A percentile compares a stretch with the other conserved stretches of the same genome.
Evolutionary conservation across 768 basidiomycete genomes (phyloP).

Genomic region (Kwoniella europaea): DNA sequence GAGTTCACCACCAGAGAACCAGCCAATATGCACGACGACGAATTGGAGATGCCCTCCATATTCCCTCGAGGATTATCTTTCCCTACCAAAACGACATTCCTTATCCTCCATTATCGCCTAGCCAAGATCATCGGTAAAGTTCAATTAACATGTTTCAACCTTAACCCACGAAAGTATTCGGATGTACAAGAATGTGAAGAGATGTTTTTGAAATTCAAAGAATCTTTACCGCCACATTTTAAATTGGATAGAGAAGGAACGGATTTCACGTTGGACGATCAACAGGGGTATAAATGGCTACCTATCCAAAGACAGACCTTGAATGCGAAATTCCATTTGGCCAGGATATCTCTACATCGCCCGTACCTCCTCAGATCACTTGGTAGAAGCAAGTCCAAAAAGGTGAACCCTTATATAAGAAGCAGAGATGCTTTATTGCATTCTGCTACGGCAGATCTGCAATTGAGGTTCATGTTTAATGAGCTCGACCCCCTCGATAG

Average conservation of each 20-base stretch:
- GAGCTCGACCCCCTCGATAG: constrained; percentile 30
- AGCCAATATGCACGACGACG: constrained; percentile 35
- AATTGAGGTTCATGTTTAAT: constrained; percentile 28
- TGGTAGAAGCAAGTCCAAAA: neutral
- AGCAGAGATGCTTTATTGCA: constrained; percentile 32
- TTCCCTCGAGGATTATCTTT: constrained; percentile 20
- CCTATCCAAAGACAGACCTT: constrained; percentile 34
- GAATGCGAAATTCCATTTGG: constrained; percentile 39
- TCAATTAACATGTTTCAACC: constrained; percentile 32
- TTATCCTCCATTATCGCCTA: constrained; percentile 35
- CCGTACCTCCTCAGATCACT: constrained; percentile 38
- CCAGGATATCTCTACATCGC: constrained; percentile 39
- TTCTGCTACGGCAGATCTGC: constrained; percentile 35
- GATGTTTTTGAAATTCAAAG: constrained; percentile 24
- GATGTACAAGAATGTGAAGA: constrained; percentile 35
- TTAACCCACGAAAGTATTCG: constrained; percentile 23
- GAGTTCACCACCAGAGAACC: constrained; percentile 28
- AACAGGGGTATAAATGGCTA: constrained; percentile 22
- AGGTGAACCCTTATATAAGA: constrained; percentile 7
- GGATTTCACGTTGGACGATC: constrained; percentile 25
- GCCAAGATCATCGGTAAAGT: constrained; percentile 35
- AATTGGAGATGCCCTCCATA: constrained; percentile 15
- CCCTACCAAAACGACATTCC: constrained; percentile 34
- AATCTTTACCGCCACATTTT: constrained; percentile 40
- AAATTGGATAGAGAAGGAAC: constrained; percentile 25